These are phyloP conservation scores for Dalbergia cochinchinensis DNA, from an alignment of 306 rosid genomes.

Conservation along the genomic window DNA sequence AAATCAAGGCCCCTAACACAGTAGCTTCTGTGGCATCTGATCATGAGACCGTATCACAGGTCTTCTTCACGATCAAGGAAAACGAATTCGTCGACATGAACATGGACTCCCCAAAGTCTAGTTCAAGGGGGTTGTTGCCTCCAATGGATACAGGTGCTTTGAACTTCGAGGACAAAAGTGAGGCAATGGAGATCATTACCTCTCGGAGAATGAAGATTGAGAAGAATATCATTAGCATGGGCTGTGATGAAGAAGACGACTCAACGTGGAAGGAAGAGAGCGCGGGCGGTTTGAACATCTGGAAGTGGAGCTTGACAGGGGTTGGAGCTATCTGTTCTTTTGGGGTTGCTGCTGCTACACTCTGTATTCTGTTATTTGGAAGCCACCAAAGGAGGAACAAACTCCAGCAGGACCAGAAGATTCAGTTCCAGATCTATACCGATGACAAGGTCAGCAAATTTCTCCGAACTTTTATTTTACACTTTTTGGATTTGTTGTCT, in stretches of 20 bases:
- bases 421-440: slow-evolving; percentile 67
- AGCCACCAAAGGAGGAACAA: slow-evolving; percentile 59
- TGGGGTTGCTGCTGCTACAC: slow-evolving; percentile 86
- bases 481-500: neutral
- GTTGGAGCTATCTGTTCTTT: slow-evolving; percentile 91
- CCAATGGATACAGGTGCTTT: slow-evolving; percentile 43
- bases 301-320: slow-evolving; percentile 80
- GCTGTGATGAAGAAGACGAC: slow-evolving; percentile 35
- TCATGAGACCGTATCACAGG: slow-evolving; percentile 58
- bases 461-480: neutral
- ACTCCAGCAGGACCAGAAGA: slow-evolving; percentile 54
- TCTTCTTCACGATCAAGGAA: slow-evolving; percentile 70
- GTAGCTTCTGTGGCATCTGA: slow-evolving; percentile 37
- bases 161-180: slow-evolving; percentile 59
- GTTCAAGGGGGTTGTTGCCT: slow-evolving; percentile 49
- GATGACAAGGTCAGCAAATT: slow-evolving; percentile 72
- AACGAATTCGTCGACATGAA: slow-evolving; percentile 84
- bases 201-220: slow-evolving; percentile 61
- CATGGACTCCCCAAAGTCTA: slow-evolving; percentile 74
- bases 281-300: slow-evolving; percentile 53
- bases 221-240: neutral
- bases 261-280: slow-evolving; percentile 24
- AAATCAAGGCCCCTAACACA: neutral
- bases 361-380: slow-evolving; percentile 72
- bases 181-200: slow-evolving; percentile 44